Evolutionary conservation across 306 rosid genomes (phyloP).

Genomic region (Albizia julibrissin): DNA sequence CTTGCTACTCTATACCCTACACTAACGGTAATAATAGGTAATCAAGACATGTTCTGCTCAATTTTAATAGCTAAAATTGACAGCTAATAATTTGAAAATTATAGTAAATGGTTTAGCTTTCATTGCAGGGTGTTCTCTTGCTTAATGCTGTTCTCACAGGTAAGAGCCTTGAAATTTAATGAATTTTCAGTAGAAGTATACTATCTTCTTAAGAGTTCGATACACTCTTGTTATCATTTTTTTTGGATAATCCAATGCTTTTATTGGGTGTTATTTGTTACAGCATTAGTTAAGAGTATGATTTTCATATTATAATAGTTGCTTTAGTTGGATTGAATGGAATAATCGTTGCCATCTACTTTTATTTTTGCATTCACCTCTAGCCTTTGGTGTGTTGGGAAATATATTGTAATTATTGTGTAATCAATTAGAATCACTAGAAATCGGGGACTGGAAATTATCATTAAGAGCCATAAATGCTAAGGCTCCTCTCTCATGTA

Average conservation of each 20-base stretch:
- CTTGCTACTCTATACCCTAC: background rate
- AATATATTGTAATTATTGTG: no score
- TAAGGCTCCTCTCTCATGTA: no score
- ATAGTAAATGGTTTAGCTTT: background rate
- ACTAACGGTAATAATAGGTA: background rate
- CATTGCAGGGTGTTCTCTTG: constrained; percentile 84
- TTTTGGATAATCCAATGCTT: background rate
- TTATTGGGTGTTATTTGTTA: background rate
- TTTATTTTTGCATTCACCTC: background rate
- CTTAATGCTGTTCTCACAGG: constrained; percentile 97
- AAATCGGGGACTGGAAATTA: no score
- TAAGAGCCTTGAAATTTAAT: constrained; percentile 36
- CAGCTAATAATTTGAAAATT: background rate
- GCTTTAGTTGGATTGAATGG: background rate
- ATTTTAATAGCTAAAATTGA: background rate
- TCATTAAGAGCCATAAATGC: no score
- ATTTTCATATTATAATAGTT: background rate
- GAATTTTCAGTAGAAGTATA: background rate
- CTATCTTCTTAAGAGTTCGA: constrained; percentile 5
- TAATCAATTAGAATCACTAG: no score
- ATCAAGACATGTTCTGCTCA: background rate
- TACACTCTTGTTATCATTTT: background rate
- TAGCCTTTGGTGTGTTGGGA: background rate
- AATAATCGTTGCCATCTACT: background rate
- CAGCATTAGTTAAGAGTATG: background rate